These are phyloP conservation scores for Alternaria ventricosa DNA, from an alignment of 2,329 filamentous ascomycete species.

Conservation along the genomic window DNA sequence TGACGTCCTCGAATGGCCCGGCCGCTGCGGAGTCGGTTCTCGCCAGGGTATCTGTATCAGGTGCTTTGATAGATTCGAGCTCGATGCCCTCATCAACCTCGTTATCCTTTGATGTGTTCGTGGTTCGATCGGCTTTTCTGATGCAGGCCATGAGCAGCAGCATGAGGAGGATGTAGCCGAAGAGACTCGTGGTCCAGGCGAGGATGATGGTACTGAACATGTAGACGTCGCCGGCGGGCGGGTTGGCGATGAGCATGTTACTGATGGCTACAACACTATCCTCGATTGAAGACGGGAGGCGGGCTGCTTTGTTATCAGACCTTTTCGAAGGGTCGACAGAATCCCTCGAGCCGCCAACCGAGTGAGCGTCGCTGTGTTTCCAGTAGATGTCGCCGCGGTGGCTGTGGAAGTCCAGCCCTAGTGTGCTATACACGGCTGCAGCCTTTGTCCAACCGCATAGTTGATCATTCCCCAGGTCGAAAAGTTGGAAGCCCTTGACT, in stretches of 20 bases:
- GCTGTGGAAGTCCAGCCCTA: not conserved
- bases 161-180: not conserved
- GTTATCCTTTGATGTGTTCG: not conserved
- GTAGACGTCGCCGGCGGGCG: not conserved
- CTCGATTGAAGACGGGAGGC: not conserved
- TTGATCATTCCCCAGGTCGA: not conserved
- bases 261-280: too few relatives aligned
- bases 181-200: not conserved
- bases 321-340: too few relatives aligned
- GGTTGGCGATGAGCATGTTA: not conserved
- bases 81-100: not conserved
- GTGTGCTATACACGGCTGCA: not conserved
- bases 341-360: too few relatives aligned
- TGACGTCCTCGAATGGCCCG: not conserved
- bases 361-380: not conserved
- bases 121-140: not conserved
- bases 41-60: not conserved
- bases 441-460: slow-evolving; percentile 13
- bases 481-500: not conserved
- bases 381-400: slow-evolving; percentile 17
- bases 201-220: not conserved
- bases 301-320: too few relatives aligned
- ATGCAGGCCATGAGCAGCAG: not conserved
- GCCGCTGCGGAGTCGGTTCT: not conserved
- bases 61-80: not conserved